These are phyloP conservation scores for Oryza glumipatula DNA, from an alignment of 176 grass and related monocot species.

Conservation along the genomic window DNA sequence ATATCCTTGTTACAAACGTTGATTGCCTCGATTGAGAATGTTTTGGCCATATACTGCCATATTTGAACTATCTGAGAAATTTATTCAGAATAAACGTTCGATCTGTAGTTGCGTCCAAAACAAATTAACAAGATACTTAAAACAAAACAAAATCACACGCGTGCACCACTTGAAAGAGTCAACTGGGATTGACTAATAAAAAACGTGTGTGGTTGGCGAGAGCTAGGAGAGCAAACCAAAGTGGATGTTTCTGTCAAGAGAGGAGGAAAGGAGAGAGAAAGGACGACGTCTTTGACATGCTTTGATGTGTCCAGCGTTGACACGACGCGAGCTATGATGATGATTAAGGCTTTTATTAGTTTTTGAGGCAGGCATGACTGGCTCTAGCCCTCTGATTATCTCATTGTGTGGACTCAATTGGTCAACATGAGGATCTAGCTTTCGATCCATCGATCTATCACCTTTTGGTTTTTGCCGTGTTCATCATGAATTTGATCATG, in stretches of 20 bases:
- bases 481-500: constrained; percentile 4
- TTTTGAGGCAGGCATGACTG: background rate
- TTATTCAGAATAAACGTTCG: no score
- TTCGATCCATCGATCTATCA: constrained; percentile 11
- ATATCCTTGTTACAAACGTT: no score
- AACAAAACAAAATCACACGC: background rate
- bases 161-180: background rate
- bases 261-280: background rate
- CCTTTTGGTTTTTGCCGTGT: constrained; percentile 2
- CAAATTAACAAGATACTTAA: no score
- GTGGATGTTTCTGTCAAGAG: background rate
- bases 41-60: no score
- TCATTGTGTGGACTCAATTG: constrained; percentile 1
- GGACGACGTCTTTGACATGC: background rate
- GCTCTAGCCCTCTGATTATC: background rate
- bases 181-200: background rate
- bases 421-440: constrained; percentile 32
- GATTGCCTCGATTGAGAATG: no score
- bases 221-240: no score
- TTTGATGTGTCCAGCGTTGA: constrained; percentile 23
- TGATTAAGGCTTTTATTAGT: background rate
- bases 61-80: no score
- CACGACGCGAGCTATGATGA: constrained; percentile 12
- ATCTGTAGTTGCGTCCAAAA: no score
- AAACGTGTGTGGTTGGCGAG: background rate